These are phyloP conservation scores for Arthrobotrys megalospora DNA, from an alignment of 2,329 filamentous ascomycete genomes.

Conservation along the genomic window DNA sequence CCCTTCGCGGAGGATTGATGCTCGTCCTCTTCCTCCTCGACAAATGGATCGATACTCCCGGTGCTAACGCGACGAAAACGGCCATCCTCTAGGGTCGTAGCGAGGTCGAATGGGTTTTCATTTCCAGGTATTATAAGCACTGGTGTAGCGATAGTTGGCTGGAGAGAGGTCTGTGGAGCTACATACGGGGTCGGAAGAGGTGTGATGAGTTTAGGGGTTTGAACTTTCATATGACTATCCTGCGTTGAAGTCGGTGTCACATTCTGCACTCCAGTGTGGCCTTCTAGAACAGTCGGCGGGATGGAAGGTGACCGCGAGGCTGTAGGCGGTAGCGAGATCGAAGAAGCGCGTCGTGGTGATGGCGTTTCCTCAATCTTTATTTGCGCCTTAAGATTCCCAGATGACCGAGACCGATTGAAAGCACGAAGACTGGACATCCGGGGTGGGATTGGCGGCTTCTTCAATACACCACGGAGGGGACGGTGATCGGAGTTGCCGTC, in stretches of 20 bases:
- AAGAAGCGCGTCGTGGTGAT: constrained; percentile 35
- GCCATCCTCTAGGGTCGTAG: constrained; percentile 40
- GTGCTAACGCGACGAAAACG: constrained; percentile 45
- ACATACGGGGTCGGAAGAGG: constrained; percentile 22
- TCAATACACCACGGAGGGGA: constrained; percentile 42
- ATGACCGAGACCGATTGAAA: constrained; percentile 43
- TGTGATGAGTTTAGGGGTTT: constrained; percentile 32
- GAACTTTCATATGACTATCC: background rate
- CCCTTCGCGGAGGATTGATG: constrained; percentile 3
- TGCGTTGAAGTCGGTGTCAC: background rate
- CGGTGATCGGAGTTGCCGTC: constrained; percentile 43
- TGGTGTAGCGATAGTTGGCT: constrained; percentile 38
- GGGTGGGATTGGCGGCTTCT: constrained; percentile 42
- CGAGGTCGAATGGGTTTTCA: constrained; percentile 53
- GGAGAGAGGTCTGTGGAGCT: constrained; percentile 31
- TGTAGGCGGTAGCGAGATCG: constrained; percentile 28
- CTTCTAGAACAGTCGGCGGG: background rate
- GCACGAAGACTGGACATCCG: constrained; percentile 46
- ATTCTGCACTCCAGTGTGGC: background rate
- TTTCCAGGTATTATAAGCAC: constrained; percentile 38
- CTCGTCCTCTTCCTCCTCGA: constrained; percentile 24
- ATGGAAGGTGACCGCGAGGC: constrained; percentile 7
- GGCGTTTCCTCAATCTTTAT: constrained; percentile 4
- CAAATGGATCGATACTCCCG: constrained; percentile 43
- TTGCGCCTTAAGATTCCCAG: constrained; percentile 33